A percentile compares a stretch with the other conserved stretches of the same genome.
Conservation (phyloP, 768 basidiomycete species). For the Xanthoconium stramineum region DNA sequence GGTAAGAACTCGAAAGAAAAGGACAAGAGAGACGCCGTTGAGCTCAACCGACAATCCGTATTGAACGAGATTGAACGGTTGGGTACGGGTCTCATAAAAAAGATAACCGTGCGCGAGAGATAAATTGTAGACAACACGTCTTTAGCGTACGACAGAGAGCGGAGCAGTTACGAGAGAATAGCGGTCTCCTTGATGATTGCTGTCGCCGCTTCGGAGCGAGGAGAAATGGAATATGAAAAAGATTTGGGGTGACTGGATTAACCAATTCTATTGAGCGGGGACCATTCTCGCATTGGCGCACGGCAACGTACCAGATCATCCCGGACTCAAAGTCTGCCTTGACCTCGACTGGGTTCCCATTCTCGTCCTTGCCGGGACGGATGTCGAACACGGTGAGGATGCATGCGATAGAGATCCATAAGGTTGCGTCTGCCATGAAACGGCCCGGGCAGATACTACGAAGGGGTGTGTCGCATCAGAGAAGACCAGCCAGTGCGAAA, state of each 20-base stretch:
- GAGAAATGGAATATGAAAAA: conserved; percentile 29
- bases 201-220: conserved; percentile 28
- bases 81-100: conserved; percentile 63
- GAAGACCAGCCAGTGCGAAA: neutral
- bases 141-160: neutral
- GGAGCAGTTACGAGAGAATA: conserved; percentile 16
- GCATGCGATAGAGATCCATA: conserved; percentile 35
- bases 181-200: conserved; percentile 29
- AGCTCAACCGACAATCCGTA: conserved; percentile 63
- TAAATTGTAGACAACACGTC: neutral
- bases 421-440: conserved; percentile 40
- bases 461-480: neutral
- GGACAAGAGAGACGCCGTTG: conserved; percentile 55
- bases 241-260: conserved; percentile 28
- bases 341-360: conserved; percentile 16
- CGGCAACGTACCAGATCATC: conserved; percentile 29
- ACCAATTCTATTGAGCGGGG: conserved; percentile 1
- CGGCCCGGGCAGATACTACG: conserved; percentile 42
- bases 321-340: conserved; percentile 27
- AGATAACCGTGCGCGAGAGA: conserved; percentile 30
- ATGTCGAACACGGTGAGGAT: conserved; percentile 29
- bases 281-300: neutral
- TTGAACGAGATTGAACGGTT: conserved; percentile 75
- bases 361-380: conserved; percentile 16
- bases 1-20: conserved; percentile 37